Evolutionary conservation across 352 stramenopile species (phyloP).

Genomic region (Globisporangium takayamanum): DNA sequence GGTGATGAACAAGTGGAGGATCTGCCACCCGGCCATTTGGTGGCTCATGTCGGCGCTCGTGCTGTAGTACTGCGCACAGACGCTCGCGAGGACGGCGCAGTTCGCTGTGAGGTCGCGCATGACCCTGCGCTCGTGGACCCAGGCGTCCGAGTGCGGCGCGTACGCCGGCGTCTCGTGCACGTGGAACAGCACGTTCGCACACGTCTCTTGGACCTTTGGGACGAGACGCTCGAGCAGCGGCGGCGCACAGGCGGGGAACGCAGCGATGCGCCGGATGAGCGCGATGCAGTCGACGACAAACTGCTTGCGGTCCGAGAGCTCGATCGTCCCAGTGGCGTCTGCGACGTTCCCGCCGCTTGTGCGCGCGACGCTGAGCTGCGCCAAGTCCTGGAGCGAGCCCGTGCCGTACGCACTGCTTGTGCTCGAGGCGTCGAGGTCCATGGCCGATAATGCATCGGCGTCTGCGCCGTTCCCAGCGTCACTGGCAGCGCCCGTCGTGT

Average conservation of each 20-base stretch:
- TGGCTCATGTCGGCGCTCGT: constrained; percentile 42
- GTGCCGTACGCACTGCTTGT: constrained; percentile 32
- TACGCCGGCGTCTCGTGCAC: constrained; percentile 41
- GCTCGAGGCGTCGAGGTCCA: constrained; percentile 28
- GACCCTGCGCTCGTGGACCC: constrained; percentile 36
- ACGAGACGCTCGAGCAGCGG: constrained; percentile 45
- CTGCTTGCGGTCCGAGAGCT: constrained; percentile 63
- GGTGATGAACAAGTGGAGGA: constrained; percentile 57
- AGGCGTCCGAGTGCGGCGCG: constrained; percentile 31
- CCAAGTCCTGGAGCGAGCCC: constrained; percentile 62
- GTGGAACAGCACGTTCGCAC: constrained; percentile 37
- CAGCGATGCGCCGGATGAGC: constrained; percentile 59
- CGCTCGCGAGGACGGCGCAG: constrained; percentile 52
- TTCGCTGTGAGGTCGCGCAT: constrained; percentile 59
- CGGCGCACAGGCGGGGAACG: constrained; percentile 45
- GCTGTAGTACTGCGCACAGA: constrained; percentile 56
- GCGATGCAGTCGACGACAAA: constrained; percentile 72
- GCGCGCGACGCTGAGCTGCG: constrained; percentile 45
- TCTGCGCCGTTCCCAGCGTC: constrained; percentile 21
- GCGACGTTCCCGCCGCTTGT: constrained; percentile 27
- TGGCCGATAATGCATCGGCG: constrained; percentile 23
- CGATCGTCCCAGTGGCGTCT: constrained; percentile 22
- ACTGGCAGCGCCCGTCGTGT: constrained; percentile 7
- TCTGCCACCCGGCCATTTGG: constrained; percentile 59
- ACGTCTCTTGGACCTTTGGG: constrained; percentile 35